Conservation (phyloP, 305 asterid species). For the Solanum hybrid region DNA sequence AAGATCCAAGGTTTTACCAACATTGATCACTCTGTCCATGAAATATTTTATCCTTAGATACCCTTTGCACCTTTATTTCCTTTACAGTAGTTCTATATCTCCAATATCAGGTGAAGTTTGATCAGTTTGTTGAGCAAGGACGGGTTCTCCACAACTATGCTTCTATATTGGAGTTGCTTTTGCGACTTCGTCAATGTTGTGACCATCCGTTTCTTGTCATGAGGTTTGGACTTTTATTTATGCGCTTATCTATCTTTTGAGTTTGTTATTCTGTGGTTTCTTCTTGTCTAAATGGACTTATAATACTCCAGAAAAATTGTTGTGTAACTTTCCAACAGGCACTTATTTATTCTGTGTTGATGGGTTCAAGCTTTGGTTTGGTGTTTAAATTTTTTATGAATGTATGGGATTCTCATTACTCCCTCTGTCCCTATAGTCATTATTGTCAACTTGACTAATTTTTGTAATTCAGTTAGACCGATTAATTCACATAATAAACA, state of each 20-base stretch:
- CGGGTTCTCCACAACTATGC: conserved; percentile 97
- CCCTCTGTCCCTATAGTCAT: background rate
- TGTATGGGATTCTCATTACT: background rate
- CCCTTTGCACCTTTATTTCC: background rate
- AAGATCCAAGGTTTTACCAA: conserved; percentile 64
- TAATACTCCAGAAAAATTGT: background rate
- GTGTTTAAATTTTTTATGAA: background rate
- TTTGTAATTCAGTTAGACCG: background rate
- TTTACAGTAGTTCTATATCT: conserved; percentile 7
- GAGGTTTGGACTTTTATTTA: conserved; percentile 42
- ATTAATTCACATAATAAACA: background rate
- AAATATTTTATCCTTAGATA: background rate
- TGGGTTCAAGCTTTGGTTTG: background rate
- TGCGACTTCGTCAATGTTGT: conserved; percentile 99
- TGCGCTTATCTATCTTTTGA: background rate
- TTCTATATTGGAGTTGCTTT: conserved; percentile 88
- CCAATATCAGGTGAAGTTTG: conserved; percentile 68
- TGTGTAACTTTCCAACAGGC: background rate
- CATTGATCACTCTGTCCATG: background rate
- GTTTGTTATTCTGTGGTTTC: conserved; percentile 5
- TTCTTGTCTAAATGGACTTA: background rate
- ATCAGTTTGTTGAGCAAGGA: conserved; percentile 97
- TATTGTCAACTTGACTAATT: background rate
- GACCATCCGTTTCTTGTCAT: conserved; percentile 97
- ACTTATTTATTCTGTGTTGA: background rate